A percentile compares a stretch with the other conserved stretches of the same genome.
Evolutionary conservation across 495 filamentous ascomycete genomes (phyloP).

Genomic region (Patellaria atrata): DNA sequence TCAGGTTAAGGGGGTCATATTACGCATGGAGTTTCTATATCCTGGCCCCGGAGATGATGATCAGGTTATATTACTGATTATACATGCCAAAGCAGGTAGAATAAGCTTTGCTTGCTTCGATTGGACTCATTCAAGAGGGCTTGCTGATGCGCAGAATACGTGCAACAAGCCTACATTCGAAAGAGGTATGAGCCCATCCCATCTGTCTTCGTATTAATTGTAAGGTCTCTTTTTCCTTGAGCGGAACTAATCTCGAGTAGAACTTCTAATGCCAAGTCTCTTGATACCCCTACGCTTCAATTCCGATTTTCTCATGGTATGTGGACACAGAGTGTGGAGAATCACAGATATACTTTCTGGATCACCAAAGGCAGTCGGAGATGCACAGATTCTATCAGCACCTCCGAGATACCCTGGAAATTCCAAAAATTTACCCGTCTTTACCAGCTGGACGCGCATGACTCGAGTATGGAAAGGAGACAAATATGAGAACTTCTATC

Average conservation of each 20-base stretch:
- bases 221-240: background rate
- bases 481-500: constrained; percentile 23
- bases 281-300: constrained; percentile 11
- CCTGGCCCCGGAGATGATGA: constrained; percentile 45
- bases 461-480: constrained; percentile 8
- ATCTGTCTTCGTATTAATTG: background rate
- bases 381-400: background rate
- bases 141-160: constrained; percentile 6
- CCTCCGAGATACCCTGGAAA: constrained; percentile 3
- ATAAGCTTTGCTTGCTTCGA: constrained; percentile 58
- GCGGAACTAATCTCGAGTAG: constrained; percentile 1
- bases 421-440: constrained; percentile 16
- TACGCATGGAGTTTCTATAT: constrained; percentile 79
- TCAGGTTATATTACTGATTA: constrained; percentile 61
- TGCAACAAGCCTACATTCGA: background rate
- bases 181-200: constrained; percentile 4
- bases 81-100: constrained; percentile 44
- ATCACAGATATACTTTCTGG: constrained; percentile 15
- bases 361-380: background rate
- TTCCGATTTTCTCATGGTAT: constrained; percentile 15
- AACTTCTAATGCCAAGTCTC: constrained; percentile 13
- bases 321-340: constrained; percentile 4
- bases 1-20: constrained; percentile 52
- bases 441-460: constrained; percentile 24
- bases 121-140: constrained; percentile 43